Evolutionary conservation across 345 rosid genomes (phyloP).

Genomic region (Melaleuca quinquenervia): DNA sequence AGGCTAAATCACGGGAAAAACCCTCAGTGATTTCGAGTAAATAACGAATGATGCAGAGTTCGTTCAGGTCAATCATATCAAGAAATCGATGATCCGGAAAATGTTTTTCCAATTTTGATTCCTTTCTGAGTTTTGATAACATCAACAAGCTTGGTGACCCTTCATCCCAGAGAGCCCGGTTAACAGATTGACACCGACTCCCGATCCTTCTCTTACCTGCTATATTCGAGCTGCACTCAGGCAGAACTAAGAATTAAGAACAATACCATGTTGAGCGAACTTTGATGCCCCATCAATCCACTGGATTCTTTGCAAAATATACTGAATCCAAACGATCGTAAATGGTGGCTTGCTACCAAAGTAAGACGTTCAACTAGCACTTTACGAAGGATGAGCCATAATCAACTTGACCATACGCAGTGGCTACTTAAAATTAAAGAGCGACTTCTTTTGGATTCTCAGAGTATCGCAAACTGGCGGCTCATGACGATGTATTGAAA

Average conservation of each 20-base stretch:
- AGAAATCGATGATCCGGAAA: background rate
- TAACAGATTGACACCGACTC: no score
- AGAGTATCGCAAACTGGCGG: background rate
- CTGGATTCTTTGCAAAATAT: background rate
- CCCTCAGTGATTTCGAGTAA: background rate
- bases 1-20: background rate
- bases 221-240: background rate
- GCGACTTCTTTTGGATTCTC: background rate
- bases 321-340: background rate
- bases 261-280: background rate
- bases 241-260: background rate
- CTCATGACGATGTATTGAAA: background rate
- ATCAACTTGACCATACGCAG: background rate
- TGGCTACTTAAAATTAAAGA: background rate
- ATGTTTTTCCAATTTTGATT: background rate
- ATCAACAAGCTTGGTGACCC: no score
- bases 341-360: background rate
- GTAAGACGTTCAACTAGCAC: background rate
- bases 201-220: background rate
- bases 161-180: no score
- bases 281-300: background rate
- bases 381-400: background rate
- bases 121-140: background rate
- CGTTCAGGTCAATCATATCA: background rate
- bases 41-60: background rate